Conservation (phyloP, 2,329 filamentous ascomycete species). For the Monosporascus cannonballus region DNA sequence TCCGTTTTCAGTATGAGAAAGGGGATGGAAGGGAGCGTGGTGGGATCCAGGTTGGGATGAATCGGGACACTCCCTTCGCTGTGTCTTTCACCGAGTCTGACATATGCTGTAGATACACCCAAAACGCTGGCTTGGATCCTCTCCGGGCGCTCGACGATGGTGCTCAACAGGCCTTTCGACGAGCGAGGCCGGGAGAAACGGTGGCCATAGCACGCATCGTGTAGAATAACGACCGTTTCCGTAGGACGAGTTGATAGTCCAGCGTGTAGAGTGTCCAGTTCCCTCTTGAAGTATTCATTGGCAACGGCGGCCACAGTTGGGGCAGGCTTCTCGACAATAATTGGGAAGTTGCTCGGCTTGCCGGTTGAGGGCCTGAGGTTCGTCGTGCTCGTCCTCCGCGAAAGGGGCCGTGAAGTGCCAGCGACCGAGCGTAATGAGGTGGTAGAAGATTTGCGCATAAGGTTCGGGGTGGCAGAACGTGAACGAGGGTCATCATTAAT, state of each 20-base stretch:
- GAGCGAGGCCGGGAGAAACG: slow-evolving; percentile 80
- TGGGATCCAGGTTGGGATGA: slow-evolving; percentile 53
- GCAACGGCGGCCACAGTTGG: slow-evolving; percentile 54
- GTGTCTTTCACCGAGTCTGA: slow-evolving; percentile 79
- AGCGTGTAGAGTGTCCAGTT: slow-evolving; percentile 58
- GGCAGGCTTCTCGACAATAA: slow-evolving; percentile 21
- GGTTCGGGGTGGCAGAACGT: slow-evolving; percentile 41
- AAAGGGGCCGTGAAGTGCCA: slow-evolving; percentile 31
- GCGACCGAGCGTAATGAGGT: slow-evolving; percentile 49
- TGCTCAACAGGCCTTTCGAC: slow-evolving; percentile 61
- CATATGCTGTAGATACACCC: slow-evolving; percentile 81
- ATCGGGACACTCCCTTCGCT: slow-evolving; percentile 63
- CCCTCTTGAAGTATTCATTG: slow-evolving; percentile 60
- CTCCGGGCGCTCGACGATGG: slow-evolving; percentile 91
- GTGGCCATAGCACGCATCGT: slow-evolving; percentile 94
- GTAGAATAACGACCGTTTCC: slow-evolving; percentile 76
- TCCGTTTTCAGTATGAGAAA: slow-evolving; percentile 82
- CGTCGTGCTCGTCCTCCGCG: slow-evolving; percentile 43
- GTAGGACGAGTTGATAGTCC: slow-evolving; percentile 33
- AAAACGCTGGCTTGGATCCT: slow-evolving; percentile 77
- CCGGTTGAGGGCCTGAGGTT: slow-evolving; percentile 37
- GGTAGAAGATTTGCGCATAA: slow-evolving; percentile 51
- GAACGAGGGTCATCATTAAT: slow-evolving; percentile 31
- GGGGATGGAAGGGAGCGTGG: slow-evolving; percentile 54
- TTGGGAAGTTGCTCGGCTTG: background rate